These are phyloP conservation scores for Jimgerdemannia flammicorona DNA, from an alignment of 192 early-diverging fungal species.

Conservation along the genomic window DNA sequence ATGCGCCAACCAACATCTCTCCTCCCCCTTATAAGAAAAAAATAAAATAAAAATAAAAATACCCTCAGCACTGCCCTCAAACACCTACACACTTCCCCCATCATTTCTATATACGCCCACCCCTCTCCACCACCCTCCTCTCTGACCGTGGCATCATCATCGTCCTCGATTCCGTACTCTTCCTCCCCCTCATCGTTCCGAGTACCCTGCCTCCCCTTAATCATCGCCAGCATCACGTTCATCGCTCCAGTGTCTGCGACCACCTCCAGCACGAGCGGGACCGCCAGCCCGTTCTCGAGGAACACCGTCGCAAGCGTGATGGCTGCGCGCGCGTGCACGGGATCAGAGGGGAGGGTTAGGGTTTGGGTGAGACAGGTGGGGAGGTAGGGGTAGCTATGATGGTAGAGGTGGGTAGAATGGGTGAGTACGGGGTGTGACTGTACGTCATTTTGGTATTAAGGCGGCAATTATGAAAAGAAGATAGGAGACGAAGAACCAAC, in stretches of 20 bases:
- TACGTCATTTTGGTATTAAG: too few species aligned
- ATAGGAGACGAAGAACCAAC: neutral
- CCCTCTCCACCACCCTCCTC: too few species aligned
- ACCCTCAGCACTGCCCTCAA: neutral
- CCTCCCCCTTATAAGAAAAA: neutral
- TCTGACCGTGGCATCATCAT: neutral
- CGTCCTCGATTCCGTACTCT: neutral
- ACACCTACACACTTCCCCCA: neutral
- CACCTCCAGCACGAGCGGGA: neutral
- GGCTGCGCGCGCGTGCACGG: neutral
- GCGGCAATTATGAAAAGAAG: neutral
- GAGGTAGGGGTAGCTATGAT: neutral
- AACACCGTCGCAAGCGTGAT: neutral
- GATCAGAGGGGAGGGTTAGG: neutral
- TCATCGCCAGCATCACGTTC: neutral
- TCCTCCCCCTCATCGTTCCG: neutral
- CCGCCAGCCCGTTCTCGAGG: neutral
- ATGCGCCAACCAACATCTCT: too few species aligned
- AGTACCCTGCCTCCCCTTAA: neutral
- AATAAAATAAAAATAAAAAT: neutral
- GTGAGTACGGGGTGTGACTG: too few species aligned
- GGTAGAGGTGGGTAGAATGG: too few species aligned
- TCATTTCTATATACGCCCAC: neutral
- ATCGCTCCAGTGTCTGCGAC: neutral
- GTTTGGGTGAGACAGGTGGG: neutral